Percentiles rank a stretch among this genome's conserved stretches.
Evolutionary conservation across 257 asterid genomes (phyloP).

Genomic region (Plectranthus barbatus): DNA sequence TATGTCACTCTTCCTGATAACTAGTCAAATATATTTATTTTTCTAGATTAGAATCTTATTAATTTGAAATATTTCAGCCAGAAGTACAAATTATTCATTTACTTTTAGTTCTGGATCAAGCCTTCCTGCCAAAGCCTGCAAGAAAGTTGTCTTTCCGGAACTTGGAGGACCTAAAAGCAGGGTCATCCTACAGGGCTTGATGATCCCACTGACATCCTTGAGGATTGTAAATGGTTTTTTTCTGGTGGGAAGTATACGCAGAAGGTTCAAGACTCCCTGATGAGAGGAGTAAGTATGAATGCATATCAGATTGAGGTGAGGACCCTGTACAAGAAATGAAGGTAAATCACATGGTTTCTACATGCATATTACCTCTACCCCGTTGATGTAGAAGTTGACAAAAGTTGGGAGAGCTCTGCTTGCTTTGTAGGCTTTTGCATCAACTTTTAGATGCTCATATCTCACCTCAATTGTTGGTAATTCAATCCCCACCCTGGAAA

Average conservation of each 20-base stretch:
- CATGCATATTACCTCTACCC: slow-evolving; percentile 49
- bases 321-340: no score
- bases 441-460: no score
- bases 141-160: slow-evolving; percentile 64
- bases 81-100: not conserved
- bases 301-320: no score
- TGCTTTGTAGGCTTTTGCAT: slow-evolving; percentile 47
- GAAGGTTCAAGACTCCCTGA: slow-evolving; percentile 15
- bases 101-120: slow-evolving; percentile 50
- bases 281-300: no score
- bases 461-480: no score
- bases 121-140: slow-evolving; percentile 65
- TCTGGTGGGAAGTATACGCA: slow-evolving; percentile 37
- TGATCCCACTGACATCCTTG: no score
- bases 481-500: no score
- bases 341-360: no score
- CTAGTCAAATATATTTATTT: slow-evolving; percentile 13
- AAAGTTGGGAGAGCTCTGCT: slow-evolving; percentile 50
- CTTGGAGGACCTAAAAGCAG: no score
- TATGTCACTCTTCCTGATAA: slow-evolving; percentile 47
- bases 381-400: slow-evolving; percentile 36
- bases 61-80: not conserved
- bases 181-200: no score
- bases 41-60: not conserved
- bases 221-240: slow-evolving; percentile 39